Evolutionary conservation across 169 alveolate genomes (phyloP).

Genomic region (Babesia bovis): DNA sequence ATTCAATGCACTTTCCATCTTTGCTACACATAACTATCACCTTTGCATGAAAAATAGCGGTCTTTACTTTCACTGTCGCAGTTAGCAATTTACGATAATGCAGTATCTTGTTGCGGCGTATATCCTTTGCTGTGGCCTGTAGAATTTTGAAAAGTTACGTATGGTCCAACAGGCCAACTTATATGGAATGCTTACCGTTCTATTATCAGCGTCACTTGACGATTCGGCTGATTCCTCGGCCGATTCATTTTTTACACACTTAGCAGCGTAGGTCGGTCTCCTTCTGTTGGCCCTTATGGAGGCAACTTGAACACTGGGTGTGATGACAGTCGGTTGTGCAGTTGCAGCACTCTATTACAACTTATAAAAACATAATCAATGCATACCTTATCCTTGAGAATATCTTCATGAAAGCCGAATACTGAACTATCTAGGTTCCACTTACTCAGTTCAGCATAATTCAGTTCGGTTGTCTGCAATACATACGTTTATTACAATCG

Average conservation of each 20-base stretch:
- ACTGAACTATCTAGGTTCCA: constrained; percentile 56
- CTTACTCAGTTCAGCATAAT: constrained; percentile 38
- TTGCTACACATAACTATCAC: constrained; percentile 73
- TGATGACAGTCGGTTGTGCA: neutral
- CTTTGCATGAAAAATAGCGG: constrained; percentile 72
- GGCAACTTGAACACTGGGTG: constrained; percentile 1
- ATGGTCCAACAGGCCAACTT: neutral
- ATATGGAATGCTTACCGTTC: constrained; percentile 21
- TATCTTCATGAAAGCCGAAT: constrained; percentile 51
- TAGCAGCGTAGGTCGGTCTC: constrained; percentile 64
- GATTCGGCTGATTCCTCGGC: constrained; percentile 38
- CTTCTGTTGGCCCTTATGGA: constrained; percentile 45
- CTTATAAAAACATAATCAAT: neutral
- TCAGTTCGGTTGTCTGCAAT: constrained; percentile 40
- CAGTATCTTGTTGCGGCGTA: constrained; percentile 62
- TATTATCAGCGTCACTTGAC: constrained; percentile 36
- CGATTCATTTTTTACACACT: constrained; percentile 28
- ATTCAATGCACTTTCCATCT: constrained; percentile 72
- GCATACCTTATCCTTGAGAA: constrained; percentile 20
- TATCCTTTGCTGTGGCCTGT: constrained; percentile 71
- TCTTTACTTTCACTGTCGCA: constrained; percentile 70
- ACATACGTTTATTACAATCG: neutral
- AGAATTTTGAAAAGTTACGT: neutral
- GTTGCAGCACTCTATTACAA: neutral
- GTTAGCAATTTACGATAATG: constrained; percentile 69